Percentiles rank a stretch among this genome's conserved stretches.
phyloP scores from a whole-genome alignment of 2,329 filamentous ascomycete genomes.

The Xylaria sp. region DNA sequence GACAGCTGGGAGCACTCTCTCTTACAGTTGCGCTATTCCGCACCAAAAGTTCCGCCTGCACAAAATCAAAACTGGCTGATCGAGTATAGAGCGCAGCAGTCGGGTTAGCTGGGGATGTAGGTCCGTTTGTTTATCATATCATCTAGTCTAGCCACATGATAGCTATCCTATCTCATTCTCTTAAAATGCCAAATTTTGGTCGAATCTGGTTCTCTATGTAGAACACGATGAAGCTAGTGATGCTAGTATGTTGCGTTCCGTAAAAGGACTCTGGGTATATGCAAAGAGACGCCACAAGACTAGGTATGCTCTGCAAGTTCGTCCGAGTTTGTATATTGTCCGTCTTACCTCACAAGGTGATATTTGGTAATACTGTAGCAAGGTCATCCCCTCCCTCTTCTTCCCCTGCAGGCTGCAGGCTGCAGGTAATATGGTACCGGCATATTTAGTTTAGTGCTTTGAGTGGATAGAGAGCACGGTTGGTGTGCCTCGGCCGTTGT shows the following conservation, averaged over 20 bases:
- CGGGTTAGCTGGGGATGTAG: neutral
- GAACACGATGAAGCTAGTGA: constrained; percentile 2
- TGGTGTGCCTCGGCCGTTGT: constrained; percentile 13
- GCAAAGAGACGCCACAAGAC: constrained; percentile 2
- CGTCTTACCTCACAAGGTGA: constrained; percentile 1
- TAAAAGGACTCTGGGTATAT: neutral
- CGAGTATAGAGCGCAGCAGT: neutral
- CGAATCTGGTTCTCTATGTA: neutral
- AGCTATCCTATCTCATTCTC: neutral
- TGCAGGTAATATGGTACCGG: constrained; percentile 8
- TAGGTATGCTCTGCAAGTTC: neutral
- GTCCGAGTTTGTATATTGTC: constrained; percentile 5
- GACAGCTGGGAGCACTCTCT: neutral
- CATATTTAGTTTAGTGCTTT: constrained; percentile 22
- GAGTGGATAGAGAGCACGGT: constrained; percentile 19
- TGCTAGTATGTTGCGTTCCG: neutral
- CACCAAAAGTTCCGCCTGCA: constrained; percentile 21
- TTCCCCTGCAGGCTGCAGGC: constrained; percentile 11
- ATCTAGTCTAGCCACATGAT: neutral
- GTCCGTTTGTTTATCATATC: neutral
- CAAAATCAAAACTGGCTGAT: neutral
- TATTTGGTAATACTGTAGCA: constrained; percentile 9
- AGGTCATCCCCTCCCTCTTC: neutral
- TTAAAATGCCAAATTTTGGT: neutral
- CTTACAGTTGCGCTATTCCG: neutral